These are phyloP conservation scores for Colletotrichum gloeosporioides DNA, from an alignment of 2,329 filamentous ascomycete species.

Conservation along the genomic window DNA sequence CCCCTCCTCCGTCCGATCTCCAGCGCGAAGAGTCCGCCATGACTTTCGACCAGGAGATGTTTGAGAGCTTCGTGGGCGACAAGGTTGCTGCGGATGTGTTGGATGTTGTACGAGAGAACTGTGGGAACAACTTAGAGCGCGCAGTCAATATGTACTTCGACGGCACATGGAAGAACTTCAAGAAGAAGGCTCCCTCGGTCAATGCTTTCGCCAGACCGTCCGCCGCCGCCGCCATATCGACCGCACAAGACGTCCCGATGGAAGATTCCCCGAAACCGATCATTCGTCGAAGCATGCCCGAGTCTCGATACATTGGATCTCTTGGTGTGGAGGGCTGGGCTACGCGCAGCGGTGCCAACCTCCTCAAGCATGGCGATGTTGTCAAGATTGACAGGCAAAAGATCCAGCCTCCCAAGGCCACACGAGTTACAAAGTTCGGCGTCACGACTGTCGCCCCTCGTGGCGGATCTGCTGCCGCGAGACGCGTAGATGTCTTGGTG, in stretches of 20 bases:
- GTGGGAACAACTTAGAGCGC: constrained; percentile 62
- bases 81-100: constrained; percentile 56
- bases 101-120: constrained; percentile 55
- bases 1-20: constrained; percentile 5
- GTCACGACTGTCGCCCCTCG: constrained; percentile 35
- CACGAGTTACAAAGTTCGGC: constrained; percentile 48
- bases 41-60: constrained; percentile 61
- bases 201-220: background rate
- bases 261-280: constrained; percentile 5
- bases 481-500: constrained; percentile 84
- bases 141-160: constrained; percentile 76
- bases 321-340: constrained; percentile 94
- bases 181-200: constrained; percentile 31
- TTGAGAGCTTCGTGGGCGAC: constrained; percentile 66
- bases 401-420: constrained; percentile 62
- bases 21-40: constrained; percentile 31
- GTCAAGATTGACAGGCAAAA: constrained; percentile 88
- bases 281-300: constrained; percentile 35
- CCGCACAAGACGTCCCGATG: background rate
- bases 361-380: constrained; percentile 82
- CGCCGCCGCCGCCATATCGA: background rate
- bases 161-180: constrained; percentile 65
- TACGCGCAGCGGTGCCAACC: constrained; percentile 77
- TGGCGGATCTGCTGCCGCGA: constrained; percentile 58
- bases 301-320: constrained; percentile 79